These are phyloP conservation scores for Glycyrrhiza uralensis DNA, from an alignment of 306 rosid species.

Conservation along the genomic window DNA sequence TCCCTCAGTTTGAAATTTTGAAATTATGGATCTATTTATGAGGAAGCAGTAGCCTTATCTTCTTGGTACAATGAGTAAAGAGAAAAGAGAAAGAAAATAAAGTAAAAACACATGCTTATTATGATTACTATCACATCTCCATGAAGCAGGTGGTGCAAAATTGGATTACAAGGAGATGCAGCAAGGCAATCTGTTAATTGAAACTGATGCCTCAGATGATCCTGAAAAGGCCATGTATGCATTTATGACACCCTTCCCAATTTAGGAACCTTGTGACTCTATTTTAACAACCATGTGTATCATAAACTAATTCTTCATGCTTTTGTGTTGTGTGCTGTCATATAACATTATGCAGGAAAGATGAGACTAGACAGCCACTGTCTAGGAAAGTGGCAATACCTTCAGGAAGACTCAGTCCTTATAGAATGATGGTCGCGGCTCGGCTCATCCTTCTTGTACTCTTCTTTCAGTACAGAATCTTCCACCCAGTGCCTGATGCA, in stretches of 20 bases:
- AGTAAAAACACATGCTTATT: background rate
- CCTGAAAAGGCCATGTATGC: conserved; percentile 83
- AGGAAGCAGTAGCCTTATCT: background rate
- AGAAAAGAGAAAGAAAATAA: background rate
- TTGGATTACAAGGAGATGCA: conserved; percentile 68
- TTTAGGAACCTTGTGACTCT: background rate
- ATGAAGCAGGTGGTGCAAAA: conserved; percentile 58
- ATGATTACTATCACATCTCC: background rate
- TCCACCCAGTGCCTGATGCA: conserved; percentile 86
- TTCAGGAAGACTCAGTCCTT: conserved; percentile 85
- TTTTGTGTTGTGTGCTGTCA: conserved; percentile 1
- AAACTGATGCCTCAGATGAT: conserved; percentile 61
- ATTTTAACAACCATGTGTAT: background rate
- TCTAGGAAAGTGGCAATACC: conserved; percentile 95
- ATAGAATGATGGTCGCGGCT: conserved; percentile 79
- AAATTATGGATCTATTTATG: background rate
- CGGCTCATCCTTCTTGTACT: conserved; percentile 62
- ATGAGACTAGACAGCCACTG: conserved; percentile 86
- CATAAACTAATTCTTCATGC: background rate
- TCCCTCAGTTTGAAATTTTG: background rate
- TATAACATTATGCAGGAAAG: conserved; percentile 58
- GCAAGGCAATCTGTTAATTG: conserved; percentile 80
- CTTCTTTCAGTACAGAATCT: conserved; percentile 70
- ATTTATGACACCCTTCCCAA: background rate
- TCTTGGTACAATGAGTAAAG: background rate